Base-by-base conservation (phyloP, 345 rosid genomes). In the Balakata baccata region DNA sequence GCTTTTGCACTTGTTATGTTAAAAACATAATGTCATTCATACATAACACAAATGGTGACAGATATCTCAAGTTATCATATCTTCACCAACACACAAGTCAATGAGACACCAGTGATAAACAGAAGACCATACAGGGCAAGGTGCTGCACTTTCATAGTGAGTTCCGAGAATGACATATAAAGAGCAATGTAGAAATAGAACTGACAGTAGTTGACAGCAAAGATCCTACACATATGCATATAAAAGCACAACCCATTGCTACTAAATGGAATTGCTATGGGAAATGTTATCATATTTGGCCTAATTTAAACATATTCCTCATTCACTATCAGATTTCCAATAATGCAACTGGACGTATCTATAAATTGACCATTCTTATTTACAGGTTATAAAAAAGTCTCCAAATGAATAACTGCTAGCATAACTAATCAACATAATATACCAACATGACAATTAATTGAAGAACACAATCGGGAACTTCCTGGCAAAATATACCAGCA, bases 181-280 rank as follows among this genome's bases (percentile, higher is more conserved):
- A 38, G 20, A 13, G 20, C 12, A 37, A 63, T n/a, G 11, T 22
- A 16, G 11, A 54, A 39, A 23, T 14, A 8, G 23, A 53, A 54
- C n/a, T 25, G 18, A 51, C 46, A 38, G 14, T 20, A 12, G 41
- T 37, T 50, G 20, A 62, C 20, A 14, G 22, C 25, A 41, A 7
- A 56, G 66, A 59, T 57, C 64, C 71, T 57, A 34, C 11, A 16
- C 61, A 60, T n/a, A n/a, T 37, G 73, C 59, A 61, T 62, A 34
- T 7, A 51, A 46, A 43, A 46, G 46, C 54, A 65, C 54, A 34
- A 47, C 69, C 20, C 69, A 46, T 22, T 34, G 50, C 54, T 22
- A 66, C 0, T 6, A 20, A 3, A 37, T 37, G 66, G 11, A 62
- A 6, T 16, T 62, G 43, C 18, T 13, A 11, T 13, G 11, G 25